Evolutionary conservation across 371 early-diverging fungal genomes (phyloP), one percentile per base, ranked within the genome.

Genomic region (Apophysomyces ossiformis): DNA sequence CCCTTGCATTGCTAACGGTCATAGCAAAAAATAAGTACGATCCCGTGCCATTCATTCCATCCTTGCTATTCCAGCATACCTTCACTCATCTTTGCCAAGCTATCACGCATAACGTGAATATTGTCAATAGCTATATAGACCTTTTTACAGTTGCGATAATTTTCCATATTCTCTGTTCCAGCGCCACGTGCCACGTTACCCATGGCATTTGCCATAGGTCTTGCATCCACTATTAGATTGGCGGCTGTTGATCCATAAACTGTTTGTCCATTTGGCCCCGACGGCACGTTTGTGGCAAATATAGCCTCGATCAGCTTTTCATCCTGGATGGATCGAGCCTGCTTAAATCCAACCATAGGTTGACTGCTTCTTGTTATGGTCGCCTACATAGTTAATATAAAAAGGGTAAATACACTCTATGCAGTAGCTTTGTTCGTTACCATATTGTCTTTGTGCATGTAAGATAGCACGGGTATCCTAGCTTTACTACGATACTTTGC

Each of bases 21-120:
- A 26, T 26, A 2, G 3, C 32, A 26, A 3, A 26, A 26, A 26
- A 26, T 26, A 26, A 26, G 32, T 26, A 26, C 2, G 32, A 2
- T 26, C 32, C 32, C 32, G 32, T 26, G 32, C 32, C 2, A 26
- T 26, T n/a, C n/a, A n/a, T n/a, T n/a, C n/a, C n/a, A n/a, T n/a
- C n/a, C n/a, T n/a, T n/a, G n/a, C 32, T 2, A 26, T 26, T 26
- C 32, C 15, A 7, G 50, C 60, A 67, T 85, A 92, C 92, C 94
- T 69, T 96, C 96, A 18, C 92, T 85, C 57, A 97, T 73, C 66
- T 90, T 91, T 64, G 87, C 85, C 67, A 95, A 72, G 66, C 93
- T 92, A 56, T 95, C 97, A 37, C 99, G 80, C 89, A 98, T 95
- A 7, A 97, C 97, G 69, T 99, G 99, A 68, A 99, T 99, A 71